A percentile compares a stretch with the other conserved stretches of the same genome.
Evolutionary conservation across 2,329 filamentous ascomycete species (phyloP).

Genomic region (Harringtonia lauricola): DNA sequence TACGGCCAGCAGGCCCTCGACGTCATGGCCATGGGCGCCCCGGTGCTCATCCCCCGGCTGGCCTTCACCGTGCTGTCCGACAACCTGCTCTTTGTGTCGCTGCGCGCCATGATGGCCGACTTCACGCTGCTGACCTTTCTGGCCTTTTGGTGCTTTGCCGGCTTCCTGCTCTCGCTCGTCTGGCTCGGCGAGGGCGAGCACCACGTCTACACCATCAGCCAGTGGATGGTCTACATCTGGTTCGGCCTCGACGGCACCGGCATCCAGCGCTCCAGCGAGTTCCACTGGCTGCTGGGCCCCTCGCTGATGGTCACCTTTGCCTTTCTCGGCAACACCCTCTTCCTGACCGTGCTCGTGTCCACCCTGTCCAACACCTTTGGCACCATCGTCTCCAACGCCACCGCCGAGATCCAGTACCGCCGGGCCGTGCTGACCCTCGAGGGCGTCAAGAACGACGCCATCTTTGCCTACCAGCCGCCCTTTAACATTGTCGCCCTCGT

Average conservation of each 20-base stretch:
- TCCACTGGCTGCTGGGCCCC: constrained; percentile 71
- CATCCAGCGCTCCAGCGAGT: constrained; percentile 51
- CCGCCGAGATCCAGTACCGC: constrained; percentile 75
- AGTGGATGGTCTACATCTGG: constrained; percentile 94
- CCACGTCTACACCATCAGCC: constrained; percentile 58
- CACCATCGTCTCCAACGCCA: constrained; percentile 64
- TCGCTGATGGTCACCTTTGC: constrained; percentile 74
- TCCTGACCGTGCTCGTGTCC: constrained; percentile 79
- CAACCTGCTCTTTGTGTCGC: constrained; percentile 71
- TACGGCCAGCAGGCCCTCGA: constrained; percentile 60
- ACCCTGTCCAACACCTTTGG: constrained; percentile 80
- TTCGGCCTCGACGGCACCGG: constrained; percentile 70
- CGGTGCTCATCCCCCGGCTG: constrained; percentile 65
- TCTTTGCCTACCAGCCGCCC: constrained; percentile 73
- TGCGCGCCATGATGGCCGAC: constrained; percentile 77
- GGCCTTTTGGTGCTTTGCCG: constrained; percentile 73
- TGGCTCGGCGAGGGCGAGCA: constrained; percentile 63
- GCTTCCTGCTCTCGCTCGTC: constrained; percentile 67
- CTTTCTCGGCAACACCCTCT: constrained; percentile 77
- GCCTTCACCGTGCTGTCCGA: constrained; percentile 77
- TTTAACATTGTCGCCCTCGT: constrained; percentile 73
- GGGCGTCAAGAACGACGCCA: constrained; percentile 73
- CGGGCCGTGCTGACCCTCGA: constrained; percentile 73
- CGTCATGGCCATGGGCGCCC: constrained; percentile 68
- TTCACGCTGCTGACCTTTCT: constrained; percentile 69